Evolutionary conservation across 1,284 basidiomycete genomes (phyloP), one percentile per base, ranked within the genome.

Genomic region (Exsudoporus floridanus): DNA sequence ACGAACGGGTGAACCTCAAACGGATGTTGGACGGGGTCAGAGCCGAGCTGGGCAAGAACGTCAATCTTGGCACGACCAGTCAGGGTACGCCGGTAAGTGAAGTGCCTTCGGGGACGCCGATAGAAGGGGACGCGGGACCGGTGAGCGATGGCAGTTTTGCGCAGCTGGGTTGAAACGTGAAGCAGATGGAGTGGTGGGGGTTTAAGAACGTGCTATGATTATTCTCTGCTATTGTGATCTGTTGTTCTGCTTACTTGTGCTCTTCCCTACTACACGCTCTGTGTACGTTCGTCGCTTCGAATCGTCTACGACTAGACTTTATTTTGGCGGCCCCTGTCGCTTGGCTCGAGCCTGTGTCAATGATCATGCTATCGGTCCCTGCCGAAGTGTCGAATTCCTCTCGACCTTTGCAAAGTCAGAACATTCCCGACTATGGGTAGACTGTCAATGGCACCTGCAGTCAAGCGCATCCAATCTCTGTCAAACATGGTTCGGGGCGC

Each of bases 1-100:
- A 76, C 52, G 88, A 91, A 64, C 76, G 88, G 33, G 67, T 84
- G 52, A 77, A 77, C 36, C 63, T 90, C 49, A 83, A 82, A 70
- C 82, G 80, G 63, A 79, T 82, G 74, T 67, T 90, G 48, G 88
- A 90, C 42, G 74, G 71, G 10, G 82, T 90, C 10, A 74, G 78
- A 46, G 68, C 69, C 3, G 88, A 90, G 73, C 72, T 89, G 55
- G 75, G 78, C 42, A 82, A 80, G 71, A 80, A 79, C 10, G 45
- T 48, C 5, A 70, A 66, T 31, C 58, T 84, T 52, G 78, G 77
- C 5, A 77, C 77, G 34, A 80, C 76, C 1, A 77, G 80, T 3
- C 84, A 87, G 64, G 84, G 83, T 5, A 74, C 80, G 25, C 63
- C 78, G 7, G 73, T 78, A 16, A 77, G 60, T 44, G 81, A 83